Evolutionary conservation across 208 protist species (phyloP).

Genomic region (Wallacemonas sp.): DNA sequence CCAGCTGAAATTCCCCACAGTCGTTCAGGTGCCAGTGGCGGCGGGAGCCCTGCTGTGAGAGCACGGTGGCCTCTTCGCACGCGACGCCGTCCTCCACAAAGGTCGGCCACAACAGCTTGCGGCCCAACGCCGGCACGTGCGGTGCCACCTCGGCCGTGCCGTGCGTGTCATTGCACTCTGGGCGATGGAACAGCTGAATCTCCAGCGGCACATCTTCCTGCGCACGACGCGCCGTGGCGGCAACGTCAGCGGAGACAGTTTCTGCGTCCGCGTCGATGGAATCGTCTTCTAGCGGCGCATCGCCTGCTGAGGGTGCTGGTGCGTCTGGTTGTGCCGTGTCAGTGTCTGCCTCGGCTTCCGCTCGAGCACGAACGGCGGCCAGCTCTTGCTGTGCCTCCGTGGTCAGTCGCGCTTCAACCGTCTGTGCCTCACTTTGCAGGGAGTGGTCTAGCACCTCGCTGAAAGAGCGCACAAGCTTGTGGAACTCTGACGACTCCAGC

Average conservation of each 20-base stretch:
- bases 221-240: background rate
- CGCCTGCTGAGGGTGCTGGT: background rate
- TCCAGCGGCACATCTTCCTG: conserved; percentile 50
- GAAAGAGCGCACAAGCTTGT: conserved; percentile 78
- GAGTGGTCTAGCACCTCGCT: conserved; percentile 70
- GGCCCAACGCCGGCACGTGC: conserved; percentile 54
- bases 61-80: conserved; percentile 78
- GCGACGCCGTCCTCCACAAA: conserved; percentile 70
- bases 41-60: conserved; percentile 70
- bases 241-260: background rate
- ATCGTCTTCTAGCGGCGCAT: background rate
- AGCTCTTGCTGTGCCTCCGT: conserved; percentile 16
- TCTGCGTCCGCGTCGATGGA: background rate
- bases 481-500: conserved; percentile 63
- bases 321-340: conserved; percentile 8
- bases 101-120: conserved; percentile 73
- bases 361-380: background rate
- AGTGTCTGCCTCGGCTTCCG: background rate
- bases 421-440: conserved; percentile 1
- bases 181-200: conserved; percentile 88
- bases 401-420: conserved; percentile 1
- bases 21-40: conserved; percentile 92
- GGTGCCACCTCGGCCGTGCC: conserved; percentile 15
- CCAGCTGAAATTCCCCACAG: conserved; percentile 85
- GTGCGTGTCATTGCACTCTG: conserved; percentile 21